phyloP scores from a whole-genome alignment of 768 basidiomycete species.

The Suillus lakei region DNA sequence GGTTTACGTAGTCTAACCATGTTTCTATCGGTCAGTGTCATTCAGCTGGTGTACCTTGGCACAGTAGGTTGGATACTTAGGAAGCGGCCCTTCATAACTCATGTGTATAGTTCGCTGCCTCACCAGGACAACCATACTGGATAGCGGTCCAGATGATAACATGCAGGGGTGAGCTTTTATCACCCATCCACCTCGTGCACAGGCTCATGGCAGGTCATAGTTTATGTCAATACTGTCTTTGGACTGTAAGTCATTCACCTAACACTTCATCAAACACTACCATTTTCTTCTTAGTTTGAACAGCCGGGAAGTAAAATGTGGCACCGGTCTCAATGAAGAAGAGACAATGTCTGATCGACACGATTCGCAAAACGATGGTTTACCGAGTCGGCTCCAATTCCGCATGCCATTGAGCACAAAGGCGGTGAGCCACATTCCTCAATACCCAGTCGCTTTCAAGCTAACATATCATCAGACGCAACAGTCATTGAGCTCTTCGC shows the following conservation, averaged over 20 bases:
- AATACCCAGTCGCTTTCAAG: no score
- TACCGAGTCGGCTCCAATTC: conserved; percentile 18
- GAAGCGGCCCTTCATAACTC: background rate
- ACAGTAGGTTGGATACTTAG: conserved; percentile 21
- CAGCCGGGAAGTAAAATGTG: conserved; percentile 20
- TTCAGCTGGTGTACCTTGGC: conserved; percentile 22
- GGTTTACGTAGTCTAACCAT: background rate
- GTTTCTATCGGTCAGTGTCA: conserved; percentile 13
- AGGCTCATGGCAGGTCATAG: conserved; percentile 12
- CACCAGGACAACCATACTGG: conserved; percentile 29
- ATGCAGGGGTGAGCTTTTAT: conserved; percentile 23
- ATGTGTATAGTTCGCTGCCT: conserved; percentile 25
- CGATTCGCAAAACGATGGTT: background rate
- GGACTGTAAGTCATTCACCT: conserved; percentile 24
- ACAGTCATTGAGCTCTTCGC: conserved; percentile 19
- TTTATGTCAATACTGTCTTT: conserved; percentile 33
- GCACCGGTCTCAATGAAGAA: conserved; percentile 31
- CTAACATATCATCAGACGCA: conserved; percentile 14
- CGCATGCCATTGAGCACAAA: conserved; percentile 16
- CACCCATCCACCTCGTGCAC: background rate
- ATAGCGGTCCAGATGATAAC: conserved; percentile 32
- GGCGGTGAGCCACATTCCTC: conserved; percentile 16
- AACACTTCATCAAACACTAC: background rate
- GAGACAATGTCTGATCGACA: conserved; percentile 18
- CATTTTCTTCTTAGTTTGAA: conserved; percentile 26